Evolutionary conservation across 2,329 filamentous ascomycete genomes (phyloP), one percentile per base, ranked within the genome.

Genomic region (Sclerotinia nivalis): DNA sequence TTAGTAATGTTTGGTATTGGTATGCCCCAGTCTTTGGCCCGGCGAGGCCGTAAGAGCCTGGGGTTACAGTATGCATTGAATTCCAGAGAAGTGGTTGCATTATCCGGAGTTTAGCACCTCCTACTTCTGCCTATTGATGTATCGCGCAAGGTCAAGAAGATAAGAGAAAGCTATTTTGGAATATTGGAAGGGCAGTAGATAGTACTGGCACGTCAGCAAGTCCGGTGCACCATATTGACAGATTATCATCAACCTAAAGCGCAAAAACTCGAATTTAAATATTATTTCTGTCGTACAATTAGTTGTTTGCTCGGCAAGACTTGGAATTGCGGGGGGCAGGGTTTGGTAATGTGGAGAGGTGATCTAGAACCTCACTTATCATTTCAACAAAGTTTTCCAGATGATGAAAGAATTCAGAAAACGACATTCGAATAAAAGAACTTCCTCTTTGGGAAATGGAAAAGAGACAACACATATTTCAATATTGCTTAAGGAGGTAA

Each of bases 111-210:
- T 58, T 15, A 22, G 34, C 31, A 40, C 22, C 9, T 64, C 31
- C 31, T 40, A 52, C n/a, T 64, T 64, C 47, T 52, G 45, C 61
- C 47, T 64, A 50, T 64, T 37, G 60, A 25, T 50, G 25, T 50
- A n/a, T 37, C 22, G 45, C 12, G 31, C 20, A 7, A 50, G 28
- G 13, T 40, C 8, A 12, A 37, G 45, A 12, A 37, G 45, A 64
- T 50, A 64, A 50, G 45, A 59, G 22, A 25, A 25, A 25, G 45
- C 60, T 64, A 64, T 50, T 50, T 50, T 64, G 13, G 28, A 50
- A 49, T 22, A 25, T 18, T 13, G 8, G 20, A 62, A 50, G 18
- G 59, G 28, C 6, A 18, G 22, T 6, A 43, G 25, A 37, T 43
- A 18, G 34, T 20, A 8, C 20, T 22, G 37, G 45, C 13, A 28